phyloP scores from a whole-genome alignment of 495 filamentous ascomycete genomes.

The Aspergillus kassunensis region DNA sequence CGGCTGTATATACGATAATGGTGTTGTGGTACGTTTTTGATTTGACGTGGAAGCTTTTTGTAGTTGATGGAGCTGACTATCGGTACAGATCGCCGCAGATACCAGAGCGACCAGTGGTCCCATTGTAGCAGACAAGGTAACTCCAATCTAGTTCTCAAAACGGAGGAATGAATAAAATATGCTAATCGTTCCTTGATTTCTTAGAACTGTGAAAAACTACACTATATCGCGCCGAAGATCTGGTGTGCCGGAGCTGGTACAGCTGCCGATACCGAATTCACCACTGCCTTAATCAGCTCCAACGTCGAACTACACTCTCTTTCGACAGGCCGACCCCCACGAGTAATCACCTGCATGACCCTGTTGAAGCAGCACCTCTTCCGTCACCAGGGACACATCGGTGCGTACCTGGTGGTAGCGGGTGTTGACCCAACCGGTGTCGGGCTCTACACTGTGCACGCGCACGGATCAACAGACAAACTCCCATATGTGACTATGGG shows the following conservation, averaged over 20 bases:
- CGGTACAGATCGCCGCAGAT: slow-evolving; percentile 83
- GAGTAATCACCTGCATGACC: slow-evolving; percentile 99
- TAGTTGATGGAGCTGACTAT: not conserved
- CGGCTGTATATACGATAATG: slow-evolving; percentile 93
- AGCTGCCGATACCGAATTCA: slow-evolving; percentile 98
- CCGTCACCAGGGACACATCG: slow-evolving; percentile 96
- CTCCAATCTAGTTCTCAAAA: no score
- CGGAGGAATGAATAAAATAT: no score
- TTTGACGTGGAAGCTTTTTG: not conserved
- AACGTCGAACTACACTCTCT: slow-evolving; percentile 95
- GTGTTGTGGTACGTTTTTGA: slow-evolving; percentile 70
- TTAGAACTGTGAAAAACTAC: slow-evolving; percentile 98
- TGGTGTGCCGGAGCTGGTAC: slow-evolving; percentile 99
- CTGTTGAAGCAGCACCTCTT: slow-evolving; percentile 99
- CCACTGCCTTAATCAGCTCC: slow-evolving; percentile 95
- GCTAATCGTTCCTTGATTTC: not conserved
- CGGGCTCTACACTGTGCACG: slow-evolving; percentile 97
- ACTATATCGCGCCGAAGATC: slow-evolving; percentile 98
- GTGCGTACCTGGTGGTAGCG: slow-evolving; percentile 96
- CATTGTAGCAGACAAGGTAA: slow-evolving; percentile 96
- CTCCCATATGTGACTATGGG: slow-evolving; percentile 99
- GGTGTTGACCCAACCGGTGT: slow-evolving; percentile 95
- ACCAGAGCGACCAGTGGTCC: slow-evolving; percentile 96
- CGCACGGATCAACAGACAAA: slow-evolving; percentile 97
- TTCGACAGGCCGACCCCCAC: slow-evolving; percentile 90